Base-by-base conservation (phyloP, 2,329 filamentous ascomycete species). In the Cytospora mali region DNA sequence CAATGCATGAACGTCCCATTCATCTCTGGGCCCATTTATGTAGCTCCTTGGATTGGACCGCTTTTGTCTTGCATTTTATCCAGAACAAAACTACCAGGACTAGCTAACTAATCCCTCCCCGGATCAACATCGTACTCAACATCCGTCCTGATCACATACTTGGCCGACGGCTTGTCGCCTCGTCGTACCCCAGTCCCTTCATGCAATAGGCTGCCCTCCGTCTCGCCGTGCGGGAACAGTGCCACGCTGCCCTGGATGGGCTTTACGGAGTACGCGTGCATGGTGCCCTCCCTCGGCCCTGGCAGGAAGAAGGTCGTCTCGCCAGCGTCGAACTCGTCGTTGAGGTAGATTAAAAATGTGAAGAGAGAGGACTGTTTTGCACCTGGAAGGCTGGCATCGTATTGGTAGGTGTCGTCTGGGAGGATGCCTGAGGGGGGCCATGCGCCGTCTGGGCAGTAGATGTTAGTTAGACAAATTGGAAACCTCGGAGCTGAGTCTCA, bases 61-160 rank as follows among this genome's bases (percentile, higher is more conserved):
- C n/a, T n/a, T 16, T 35, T 18, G n/a, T 39, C 35, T 39, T 18
- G 16, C 35, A 18, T 18, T 31, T 31, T 10, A 11, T 39, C n/a
- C n/a, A n/a, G 35, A 7, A 6, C 2, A 4, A 39, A 18, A 5
- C n/a, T 39, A 4, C 1, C 35, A 18, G 35, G 6, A 18, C 35
- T 18, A 39, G 35, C 35, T 39, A 18, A 35, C 55, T 62, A 62
- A 3, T 57, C 42, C 28, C 29, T 53, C 29, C 58, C 51, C 5
- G 49, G 51, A 18, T 79, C 75, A 80, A 90, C 76, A 72, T 91
- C 88, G 66, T 90, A 91, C 72, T 89, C 84, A 4, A 91, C 84
- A 71, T 91, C 88, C 0, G 88, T 90, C 61, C 88, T 74, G 51
- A 91, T 90, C 1, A 91, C 86, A 70, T 91, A 91, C 72, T 84